phyloP scores from a whole-genome alignment of 352 stramenopile genomes.

The Pythium biforme region DNA sequence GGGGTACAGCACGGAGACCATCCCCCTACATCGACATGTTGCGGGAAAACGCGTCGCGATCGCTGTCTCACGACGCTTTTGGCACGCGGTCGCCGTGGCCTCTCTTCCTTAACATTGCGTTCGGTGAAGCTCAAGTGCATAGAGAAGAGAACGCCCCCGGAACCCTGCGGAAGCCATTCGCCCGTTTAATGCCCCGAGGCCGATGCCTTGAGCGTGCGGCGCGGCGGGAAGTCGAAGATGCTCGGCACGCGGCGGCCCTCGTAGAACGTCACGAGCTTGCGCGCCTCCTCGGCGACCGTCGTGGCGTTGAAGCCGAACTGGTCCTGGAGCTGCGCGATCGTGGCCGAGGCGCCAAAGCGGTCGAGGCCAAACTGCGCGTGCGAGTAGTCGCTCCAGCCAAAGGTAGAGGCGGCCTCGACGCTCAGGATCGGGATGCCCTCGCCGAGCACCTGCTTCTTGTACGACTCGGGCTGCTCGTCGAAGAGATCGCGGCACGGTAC shows the following conservation, averaged over 20 bases:
- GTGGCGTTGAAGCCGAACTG: constrained; percentile 96
- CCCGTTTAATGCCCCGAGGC: constrained; percentile 48
- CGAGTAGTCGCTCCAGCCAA: constrained; percentile 96
- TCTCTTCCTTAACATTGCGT: not conserved
- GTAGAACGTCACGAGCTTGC: constrained; percentile 94
- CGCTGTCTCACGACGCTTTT: constrained; percentile 15
- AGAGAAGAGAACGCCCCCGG: too few species aligned
- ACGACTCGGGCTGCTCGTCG: constrained; percentile 93
- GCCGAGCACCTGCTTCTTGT: constrained; percentile 95
- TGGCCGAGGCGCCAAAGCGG: constrained; percentile 88
- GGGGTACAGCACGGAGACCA: not conserved
- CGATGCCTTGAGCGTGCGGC: constrained; percentile 57
- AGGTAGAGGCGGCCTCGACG: constrained; percentile 93
- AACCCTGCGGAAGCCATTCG: not conserved
- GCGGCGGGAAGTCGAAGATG: constrained; percentile 73
- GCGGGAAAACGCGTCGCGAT: constrained; percentile 9
- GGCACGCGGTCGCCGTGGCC: too few species aligned
- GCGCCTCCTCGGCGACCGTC: constrained; percentile 91
- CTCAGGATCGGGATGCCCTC: constrained; percentile 94
- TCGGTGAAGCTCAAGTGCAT: too few species aligned
- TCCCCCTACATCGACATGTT: not conserved
- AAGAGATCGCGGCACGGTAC: constrained; percentile 98
- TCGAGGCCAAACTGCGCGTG: constrained; percentile 92
- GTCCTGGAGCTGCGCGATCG: constrained; percentile 89
- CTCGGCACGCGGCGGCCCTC: constrained; percentile 53